Evolutionary conservation across 345 rosid species (phyloP).

Genomic region (Toxicodendron radicans): DNA sequence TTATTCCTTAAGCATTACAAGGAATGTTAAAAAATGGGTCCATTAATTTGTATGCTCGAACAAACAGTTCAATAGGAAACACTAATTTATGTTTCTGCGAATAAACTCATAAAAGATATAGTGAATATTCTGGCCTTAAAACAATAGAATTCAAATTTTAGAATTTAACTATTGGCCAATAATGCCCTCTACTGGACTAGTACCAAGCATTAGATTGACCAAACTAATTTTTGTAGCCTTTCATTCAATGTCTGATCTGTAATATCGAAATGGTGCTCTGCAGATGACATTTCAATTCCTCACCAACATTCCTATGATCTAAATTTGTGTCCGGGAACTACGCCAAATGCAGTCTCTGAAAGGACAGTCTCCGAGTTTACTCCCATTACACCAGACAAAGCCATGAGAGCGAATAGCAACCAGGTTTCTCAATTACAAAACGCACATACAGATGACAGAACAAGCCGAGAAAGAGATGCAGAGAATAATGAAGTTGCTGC

Average conservation of each 20-base stretch:
- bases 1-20: not conserved
- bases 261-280: conserved; percentile 4
- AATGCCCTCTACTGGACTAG: too few species aligned
- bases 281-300: conserved; percentile 31
- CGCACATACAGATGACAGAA: conserved; percentile 20
- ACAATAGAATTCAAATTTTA: too few species aligned
- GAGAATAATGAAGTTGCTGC: conserved; percentile 23
- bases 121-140: too few species aligned
- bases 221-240: not conserved
- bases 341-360: conserved; percentile 25
- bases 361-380: conserved; percentile 27
- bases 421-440: conserved; percentile 20
- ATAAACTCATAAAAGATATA: too few species aligned
- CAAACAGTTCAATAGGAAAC: not conserved
- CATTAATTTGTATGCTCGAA: not conserved
- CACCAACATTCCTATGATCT: conserved; percentile 29
- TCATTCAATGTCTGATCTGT: conserved; percentile 7
- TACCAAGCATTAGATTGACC: not conserved
- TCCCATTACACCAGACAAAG: conserved; percentile 62
- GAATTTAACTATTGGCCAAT: too few species aligned
- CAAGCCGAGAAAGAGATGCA: conserved; percentile 22
- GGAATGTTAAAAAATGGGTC: not conserved
- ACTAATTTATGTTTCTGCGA: too few species aligned
- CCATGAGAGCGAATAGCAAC: conserved; percentile 20
- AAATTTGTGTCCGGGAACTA: conserved; percentile 25